These are phyloP conservation scores for Stenogyne calaminthoides DNA, from an alignment of 305 asterid genomes.

Conservation along the genomic window DNA sequence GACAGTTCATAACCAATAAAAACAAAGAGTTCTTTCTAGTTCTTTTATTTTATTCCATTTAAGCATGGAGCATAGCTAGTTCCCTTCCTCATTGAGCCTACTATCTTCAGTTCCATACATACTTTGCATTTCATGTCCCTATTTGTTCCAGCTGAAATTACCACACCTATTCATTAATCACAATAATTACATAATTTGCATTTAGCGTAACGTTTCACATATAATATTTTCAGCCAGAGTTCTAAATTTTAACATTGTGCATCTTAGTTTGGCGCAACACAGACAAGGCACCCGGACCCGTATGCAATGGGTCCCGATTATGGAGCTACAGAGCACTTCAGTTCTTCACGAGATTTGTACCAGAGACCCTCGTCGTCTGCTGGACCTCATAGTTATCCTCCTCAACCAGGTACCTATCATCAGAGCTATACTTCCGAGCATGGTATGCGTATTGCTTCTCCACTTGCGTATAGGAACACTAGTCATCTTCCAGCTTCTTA, in stretches of 20 bases:
- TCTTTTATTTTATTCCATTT: background rate
- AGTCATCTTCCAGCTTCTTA: conserved; percentile 43
- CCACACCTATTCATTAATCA: background rate
- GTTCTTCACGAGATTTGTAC: conserved; percentile 40
- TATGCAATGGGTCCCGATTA: conserved; percentile 43
- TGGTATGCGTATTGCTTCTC: conserved; percentile 43
- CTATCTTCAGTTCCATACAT: background rate
- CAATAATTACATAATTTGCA: background rate
- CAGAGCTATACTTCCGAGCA: conserved; percentile 44
- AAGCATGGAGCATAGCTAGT: background rate
- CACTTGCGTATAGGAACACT: conserved; percentile 44
- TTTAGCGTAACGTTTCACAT: background rate
- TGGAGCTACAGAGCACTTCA: conserved; percentile 41
- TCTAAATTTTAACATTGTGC: conserved; percentile 25
- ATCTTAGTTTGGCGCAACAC: conserved; percentile 48
- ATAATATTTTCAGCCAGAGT: background rate
- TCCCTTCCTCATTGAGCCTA: conserved; percentile 4
- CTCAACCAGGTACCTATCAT: conserved; percentile 38
- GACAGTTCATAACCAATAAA: background rate
- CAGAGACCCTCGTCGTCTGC: conserved; percentile 39
- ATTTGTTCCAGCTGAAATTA: background rate
- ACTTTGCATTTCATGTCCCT: background rate
- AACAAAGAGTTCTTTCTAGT: background rate
- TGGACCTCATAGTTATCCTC: conserved; percentile 37
- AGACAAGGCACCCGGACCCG: conserved; percentile 47